These are phyloP conservation scores for Paraphoma chrysanthemicola DNA, from an alignment of 2,329 filamentous ascomycete species.

Conservation along the genomic window DNA sequence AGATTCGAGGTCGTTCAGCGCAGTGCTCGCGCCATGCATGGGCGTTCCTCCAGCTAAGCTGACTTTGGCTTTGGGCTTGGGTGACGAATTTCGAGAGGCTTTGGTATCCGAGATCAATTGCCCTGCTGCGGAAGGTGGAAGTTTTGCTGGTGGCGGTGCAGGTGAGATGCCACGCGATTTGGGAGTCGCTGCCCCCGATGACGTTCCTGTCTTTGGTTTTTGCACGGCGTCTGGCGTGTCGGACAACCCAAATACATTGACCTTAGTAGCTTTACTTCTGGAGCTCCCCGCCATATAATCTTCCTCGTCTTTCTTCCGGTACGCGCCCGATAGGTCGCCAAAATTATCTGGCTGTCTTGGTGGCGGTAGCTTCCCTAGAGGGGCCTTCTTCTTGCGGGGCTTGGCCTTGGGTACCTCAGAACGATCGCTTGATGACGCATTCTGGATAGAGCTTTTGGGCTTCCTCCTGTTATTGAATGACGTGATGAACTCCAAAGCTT, in stretches of 20 bases:
- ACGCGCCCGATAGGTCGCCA: slow-evolving; percentile 71
- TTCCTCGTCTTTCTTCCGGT: slow-evolving; percentile 75
- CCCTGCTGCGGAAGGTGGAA: slow-evolving; percentile 74
- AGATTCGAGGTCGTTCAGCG: slow-evolving; percentile 71
- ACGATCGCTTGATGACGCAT: slow-evolving; percentile 22
- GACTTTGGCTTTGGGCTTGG: slow-evolving; percentile 66
- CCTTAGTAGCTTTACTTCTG: slow-evolving; percentile 49
- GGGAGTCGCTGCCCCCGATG: slow-evolving; percentile 41
- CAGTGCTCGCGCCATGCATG: slow-evolving; percentile 81
- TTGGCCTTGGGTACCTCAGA: slow-evolving; percentile 44
- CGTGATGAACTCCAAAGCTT: slow-evolving; percentile 74
- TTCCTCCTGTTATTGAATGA: slow-evolving; percentile 73
- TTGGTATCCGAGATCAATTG: slow-evolving; percentile 81
- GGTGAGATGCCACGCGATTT: slow-evolving; percentile 50
- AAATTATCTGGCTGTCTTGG: slow-evolving; percentile 62
- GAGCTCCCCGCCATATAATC: slow-evolving; percentile 71
- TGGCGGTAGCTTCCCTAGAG: slow-evolving; percentile 48
- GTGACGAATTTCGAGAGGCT: slow-evolving; percentile 61
- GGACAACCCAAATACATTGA: slow-evolving; percentile 57
- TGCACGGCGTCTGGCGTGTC: slow-evolving; percentile 58
- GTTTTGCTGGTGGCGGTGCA: slow-evolving; percentile 57
- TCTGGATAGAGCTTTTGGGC: slow-evolving; percentile 31
- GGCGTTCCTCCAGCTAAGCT: slow-evolving; percentile 77
- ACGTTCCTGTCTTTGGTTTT: slow-evolving; percentile 30
- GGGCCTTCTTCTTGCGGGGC: slow-evolving; percentile 51